Evolutionary conservation across 2,329 filamentous ascomycete species (phyloP).

Genomic region (Alternaria gansuensis): DNA sequence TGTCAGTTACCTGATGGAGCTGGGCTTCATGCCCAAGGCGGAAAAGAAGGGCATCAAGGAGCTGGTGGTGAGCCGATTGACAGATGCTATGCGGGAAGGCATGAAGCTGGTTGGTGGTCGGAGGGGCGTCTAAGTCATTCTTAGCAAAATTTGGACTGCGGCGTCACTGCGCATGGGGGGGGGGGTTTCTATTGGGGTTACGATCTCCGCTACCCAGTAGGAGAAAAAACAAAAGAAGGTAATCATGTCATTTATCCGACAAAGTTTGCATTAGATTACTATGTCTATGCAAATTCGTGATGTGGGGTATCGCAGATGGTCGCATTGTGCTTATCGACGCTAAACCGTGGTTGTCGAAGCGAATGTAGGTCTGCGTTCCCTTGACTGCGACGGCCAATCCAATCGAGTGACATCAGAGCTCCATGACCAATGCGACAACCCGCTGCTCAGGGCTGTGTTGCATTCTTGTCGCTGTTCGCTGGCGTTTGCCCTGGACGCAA

Average conservation of each 20-base stretch:
- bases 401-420: conserved; percentile 7
- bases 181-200: not conserved
- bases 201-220: not conserved
- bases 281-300: not conserved
- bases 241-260: not conserved
- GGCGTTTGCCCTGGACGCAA: not conserved
- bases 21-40: conserved; percentile 66
- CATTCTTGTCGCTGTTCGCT: not conserved
- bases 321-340: not conserved
- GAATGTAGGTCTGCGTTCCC: not conserved
- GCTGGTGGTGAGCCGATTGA: conserved; percentile 38
- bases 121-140: conserved; percentile 35
- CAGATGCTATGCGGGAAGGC: conserved; percentile 47
- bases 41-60: conserved; percentile 43
- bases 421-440: not conserved
- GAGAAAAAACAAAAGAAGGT: not conserved
- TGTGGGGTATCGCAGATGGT: not conserved
- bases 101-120: conserved; percentile 47
- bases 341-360: not conserved
- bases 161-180: not conserved
- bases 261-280: not conserved
- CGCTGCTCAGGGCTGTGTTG: not conserved
- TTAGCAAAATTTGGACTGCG: not conserved
- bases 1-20: conserved; percentile 68
- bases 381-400: conserved; percentile 1